These are phyloP conservation scores for Chaetomiaceae sp. DNA, from an alignment of 2,329 filamentous ascomycete genomes.

Conservation along the genomic window DNA sequence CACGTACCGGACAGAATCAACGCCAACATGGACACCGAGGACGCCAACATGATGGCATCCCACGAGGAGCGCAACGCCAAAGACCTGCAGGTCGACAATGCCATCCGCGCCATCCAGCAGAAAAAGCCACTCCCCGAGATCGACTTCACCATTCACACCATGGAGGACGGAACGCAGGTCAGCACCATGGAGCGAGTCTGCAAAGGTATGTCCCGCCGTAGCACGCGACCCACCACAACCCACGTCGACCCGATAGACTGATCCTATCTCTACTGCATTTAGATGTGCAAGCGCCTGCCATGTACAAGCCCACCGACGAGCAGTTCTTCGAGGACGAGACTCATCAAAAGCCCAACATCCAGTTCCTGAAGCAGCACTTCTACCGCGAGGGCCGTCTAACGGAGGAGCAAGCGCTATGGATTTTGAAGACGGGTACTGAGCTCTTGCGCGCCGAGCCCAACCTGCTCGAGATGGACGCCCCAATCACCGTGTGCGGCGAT, in stretches of 20 bases:
- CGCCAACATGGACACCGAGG: conserved; percentile 28
- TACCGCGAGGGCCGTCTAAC: conserved; percentile 95
- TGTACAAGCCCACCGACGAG: conserved; percentile 85
- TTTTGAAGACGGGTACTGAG: conserved; percentile 82
- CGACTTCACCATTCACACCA: conserved; percentile 95
- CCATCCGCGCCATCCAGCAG: conserved; percentile 83
- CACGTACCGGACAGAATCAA: not conserved
- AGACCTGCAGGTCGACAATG: conserved; percentile 71
- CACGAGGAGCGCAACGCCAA: conserved; percentile 45
- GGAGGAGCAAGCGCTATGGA: conserved; percentile 95
- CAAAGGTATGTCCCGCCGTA: conserved; percentile 67
- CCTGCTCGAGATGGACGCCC: conserved; percentile 97
- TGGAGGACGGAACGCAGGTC: conserved; percentile 95
- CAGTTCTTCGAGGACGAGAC: conserved; percentile 90
- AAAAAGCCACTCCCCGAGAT: conserved; percentile 97
- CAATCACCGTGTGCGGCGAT: conserved; percentile 97
- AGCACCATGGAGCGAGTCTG: conserved; percentile 94
- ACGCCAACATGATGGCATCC: conserved; percentile 41
- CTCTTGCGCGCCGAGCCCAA: conserved; percentile 88
- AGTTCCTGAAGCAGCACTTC: conserved; percentile 96
- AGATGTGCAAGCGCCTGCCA: conserved; percentile 98
- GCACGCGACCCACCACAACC: not conserved
- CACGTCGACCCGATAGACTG: not conserved
- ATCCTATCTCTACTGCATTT: not conserved
- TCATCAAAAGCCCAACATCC: conserved; percentile 81